Conservation (phyloP, 2,329 filamentous ascomycete species). For the Beauveria pseudobassiana region DNA sequence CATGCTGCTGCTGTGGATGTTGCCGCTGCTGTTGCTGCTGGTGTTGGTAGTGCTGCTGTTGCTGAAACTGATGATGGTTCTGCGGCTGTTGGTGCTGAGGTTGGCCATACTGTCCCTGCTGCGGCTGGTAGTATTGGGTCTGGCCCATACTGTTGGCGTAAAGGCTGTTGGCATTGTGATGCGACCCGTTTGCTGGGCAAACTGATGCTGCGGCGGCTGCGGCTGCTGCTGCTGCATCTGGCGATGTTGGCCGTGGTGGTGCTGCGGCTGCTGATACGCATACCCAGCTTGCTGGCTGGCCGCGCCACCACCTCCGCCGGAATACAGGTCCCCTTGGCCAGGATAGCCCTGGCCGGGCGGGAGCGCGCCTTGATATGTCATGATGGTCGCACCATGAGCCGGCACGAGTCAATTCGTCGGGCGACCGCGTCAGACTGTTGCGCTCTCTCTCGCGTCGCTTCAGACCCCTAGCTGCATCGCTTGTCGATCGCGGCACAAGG, state of each 20-base stretch:
- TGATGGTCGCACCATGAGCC: conserved; percentile 20
- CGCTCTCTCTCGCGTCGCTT: background rate
- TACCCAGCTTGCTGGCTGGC: conserved; percentile 2
- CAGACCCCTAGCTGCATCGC: conserved; percentile 8
- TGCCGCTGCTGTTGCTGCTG: conserved; percentile 14
- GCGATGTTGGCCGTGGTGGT: conserved; percentile 19
- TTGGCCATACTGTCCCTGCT: conserved; percentile 18
- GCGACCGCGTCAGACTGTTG: background rate
- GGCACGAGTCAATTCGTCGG: conserved; percentile 1
- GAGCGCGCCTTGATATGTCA: conserved; percentile 31
- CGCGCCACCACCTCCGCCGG: conserved; percentile 1
- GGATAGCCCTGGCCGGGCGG: conserved; percentile 33
- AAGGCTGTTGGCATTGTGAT: conserved; percentile 19
- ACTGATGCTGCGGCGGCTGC: conserved; percentile 19
- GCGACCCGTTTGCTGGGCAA: conserved; percentile 15
- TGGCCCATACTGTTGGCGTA: conserved; percentile 14
- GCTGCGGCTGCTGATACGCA: conserved; percentile 19
- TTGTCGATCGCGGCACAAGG: background rate
- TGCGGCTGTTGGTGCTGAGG: conserved; percentile 15
- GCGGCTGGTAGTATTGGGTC: conserved; percentile 20
- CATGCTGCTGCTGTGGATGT: conserved; percentile 16
- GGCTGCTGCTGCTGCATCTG: conserved; percentile 20
- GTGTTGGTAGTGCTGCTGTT: conserved; percentile 7
- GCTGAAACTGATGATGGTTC: conserved; percentile 20
- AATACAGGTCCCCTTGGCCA: conserved; percentile 26